phyloP scores from a whole-genome alignment of 805 yeast genomes.

The Lipomyces orientalis region DNA sequence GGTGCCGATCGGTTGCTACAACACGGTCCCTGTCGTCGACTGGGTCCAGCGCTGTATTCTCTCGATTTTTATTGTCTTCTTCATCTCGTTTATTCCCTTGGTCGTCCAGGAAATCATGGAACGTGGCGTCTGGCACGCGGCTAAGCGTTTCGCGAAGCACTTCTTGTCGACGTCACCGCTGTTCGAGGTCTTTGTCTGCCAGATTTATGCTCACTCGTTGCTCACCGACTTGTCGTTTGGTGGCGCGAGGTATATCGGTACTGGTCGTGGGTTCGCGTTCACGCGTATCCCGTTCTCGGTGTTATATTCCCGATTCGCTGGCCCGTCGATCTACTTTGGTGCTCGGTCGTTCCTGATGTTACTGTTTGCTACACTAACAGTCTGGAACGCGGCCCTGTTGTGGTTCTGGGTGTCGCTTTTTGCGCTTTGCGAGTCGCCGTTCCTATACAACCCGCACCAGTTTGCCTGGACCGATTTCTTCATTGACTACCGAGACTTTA shows the following conservation, averaged over 20 bases:
- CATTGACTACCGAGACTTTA: conserved; percentile 92
- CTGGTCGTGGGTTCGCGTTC: conserved; percentile 94
- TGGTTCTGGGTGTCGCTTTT: conserved; percentile 97
- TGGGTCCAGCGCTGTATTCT: conserved; percentile 91
- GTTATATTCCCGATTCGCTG: conserved; percentile 77
- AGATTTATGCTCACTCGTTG: conserved; percentile 82
- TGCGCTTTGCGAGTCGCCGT: conserved; percentile 89
- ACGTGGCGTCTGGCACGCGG: conserved; percentile 79
- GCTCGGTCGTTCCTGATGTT: conserved; percentile 69
- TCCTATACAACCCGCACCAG: conserved; percentile 96
- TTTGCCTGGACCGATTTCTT: conserved; percentile 95
- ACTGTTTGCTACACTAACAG: conserved; percentile 74
- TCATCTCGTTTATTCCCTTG: conserved; percentile 87
- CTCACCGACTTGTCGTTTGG: conserved; percentile 81
- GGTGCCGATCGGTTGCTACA: conserved; percentile 82
- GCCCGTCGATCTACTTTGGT: conserved; percentile 79
- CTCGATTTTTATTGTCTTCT: conserved; percentile 90
- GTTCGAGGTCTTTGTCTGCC: conserved; percentile 95
- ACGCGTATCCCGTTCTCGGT: conserved; percentile 73
- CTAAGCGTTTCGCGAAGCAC: conserved; percentile 72
- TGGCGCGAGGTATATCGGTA: conserved; percentile 88
- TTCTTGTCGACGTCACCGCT: conserved; percentile 82
- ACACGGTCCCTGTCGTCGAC: conserved; percentile 79
- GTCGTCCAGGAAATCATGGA: conserved; percentile 87
- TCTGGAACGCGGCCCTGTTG: conserved; percentile 92